These are phyloP conservation scores for Arabidopsis suecica DNA, from an alignment of 345 rosid genomes.

Conservation along the genomic window DNA sequence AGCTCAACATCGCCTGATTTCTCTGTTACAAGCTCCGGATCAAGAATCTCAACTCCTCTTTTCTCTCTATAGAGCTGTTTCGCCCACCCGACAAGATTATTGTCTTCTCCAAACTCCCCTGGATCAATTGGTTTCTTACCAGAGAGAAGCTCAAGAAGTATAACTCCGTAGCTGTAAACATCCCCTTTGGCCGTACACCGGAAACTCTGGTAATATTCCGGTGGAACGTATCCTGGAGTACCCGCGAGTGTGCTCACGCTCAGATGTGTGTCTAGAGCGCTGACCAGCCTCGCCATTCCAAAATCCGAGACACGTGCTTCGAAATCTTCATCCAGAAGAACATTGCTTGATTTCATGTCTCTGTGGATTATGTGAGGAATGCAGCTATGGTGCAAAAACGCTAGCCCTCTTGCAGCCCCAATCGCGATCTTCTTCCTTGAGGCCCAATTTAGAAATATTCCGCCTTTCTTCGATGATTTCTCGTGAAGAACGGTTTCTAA, in stretches of 20 bases:
- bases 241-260: constrained; percentile 98
- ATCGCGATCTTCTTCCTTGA: constrained; percentile 89
- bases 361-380: constrained; percentile 96
- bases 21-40: constrained; percentile 56
- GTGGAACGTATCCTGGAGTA: constrained; percentile 98
- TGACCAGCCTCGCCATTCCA: constrained; percentile 95
- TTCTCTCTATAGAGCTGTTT: constrained; percentile 81
- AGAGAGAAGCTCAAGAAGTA: constrained; percentile 91
- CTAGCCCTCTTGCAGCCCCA: constrained; percentile 96
- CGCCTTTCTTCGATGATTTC: constrained; percentile 52
- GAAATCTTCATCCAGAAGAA: constrained; percentile 83
- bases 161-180: constrained; percentile 93
- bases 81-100: constrained; percentile 97
- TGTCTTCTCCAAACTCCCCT: constrained; percentile 80
- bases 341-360: constrained; percentile 98
- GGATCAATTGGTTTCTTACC: constrained; percentile 95
- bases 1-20: constrained; percentile 69
- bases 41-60: constrained; percentile 67
- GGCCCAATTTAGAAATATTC: constrained; percentile 69
- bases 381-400: constrained; percentile 98
- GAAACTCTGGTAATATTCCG: constrained; percentile 96
- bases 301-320: constrained; percentile 97
- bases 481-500: constrained; percentile 91
- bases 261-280: constrained; percentile 91
- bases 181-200: constrained; percentile 96